Conservation (phyloP, 2,329 filamentous ascomycete species). For the Botrytis hyacinthi region DNA sequence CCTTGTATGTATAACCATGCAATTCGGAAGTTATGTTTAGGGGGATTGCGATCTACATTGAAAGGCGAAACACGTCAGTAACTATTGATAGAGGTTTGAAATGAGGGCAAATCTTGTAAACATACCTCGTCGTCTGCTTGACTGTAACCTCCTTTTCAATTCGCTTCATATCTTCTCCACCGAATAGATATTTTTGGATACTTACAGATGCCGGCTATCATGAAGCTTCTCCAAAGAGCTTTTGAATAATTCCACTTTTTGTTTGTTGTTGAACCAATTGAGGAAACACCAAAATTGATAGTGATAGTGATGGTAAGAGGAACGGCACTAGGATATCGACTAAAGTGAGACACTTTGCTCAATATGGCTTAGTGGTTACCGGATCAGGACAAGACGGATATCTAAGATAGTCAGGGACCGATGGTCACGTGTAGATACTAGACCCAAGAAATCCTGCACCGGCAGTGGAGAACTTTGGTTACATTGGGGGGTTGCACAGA, state of each 20-base stretch:
- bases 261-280: neutral
- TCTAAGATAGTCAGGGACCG: neutral
- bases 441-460: neutral
- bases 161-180: neutral
- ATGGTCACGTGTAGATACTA: neutral
- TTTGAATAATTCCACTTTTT: neutral
- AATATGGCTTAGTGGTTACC: neutral
- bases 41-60: conserved; percentile 14
- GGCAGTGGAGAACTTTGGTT: conserved; percentile 7
- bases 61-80: neutral
- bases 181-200: conserved; percentile 4
- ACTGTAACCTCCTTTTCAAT: neutral
- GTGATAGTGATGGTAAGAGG: neutral
- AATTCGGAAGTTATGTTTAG: conserved; percentile 12
- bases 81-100: conserved; percentile 8
- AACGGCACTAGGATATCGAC: neutral
- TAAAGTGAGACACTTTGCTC: neutral
- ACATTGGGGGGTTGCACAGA: conserved; percentile 1
- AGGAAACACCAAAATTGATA: neutral
- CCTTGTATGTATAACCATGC: conserved; percentile 12
- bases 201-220: neutral
- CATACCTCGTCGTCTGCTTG: neutral
- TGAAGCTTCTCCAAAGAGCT: neutral
- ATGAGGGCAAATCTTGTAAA: conserved; percentile 1
- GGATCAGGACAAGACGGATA: neutral